Evolutionary conservation across 306 rosid genomes (phyloP).

Genomic region (Medicago lupulina): DNA sequence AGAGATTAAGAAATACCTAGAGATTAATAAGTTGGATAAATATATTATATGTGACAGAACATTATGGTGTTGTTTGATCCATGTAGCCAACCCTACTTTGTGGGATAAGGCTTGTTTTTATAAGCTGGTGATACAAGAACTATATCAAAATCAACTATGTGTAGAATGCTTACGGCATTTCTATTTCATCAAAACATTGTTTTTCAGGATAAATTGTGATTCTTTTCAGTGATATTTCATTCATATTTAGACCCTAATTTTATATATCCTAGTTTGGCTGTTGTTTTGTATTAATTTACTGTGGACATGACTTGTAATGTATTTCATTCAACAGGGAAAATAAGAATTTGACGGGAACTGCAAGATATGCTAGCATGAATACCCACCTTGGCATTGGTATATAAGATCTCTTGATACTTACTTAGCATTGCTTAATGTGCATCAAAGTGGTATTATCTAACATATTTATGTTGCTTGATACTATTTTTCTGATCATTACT

Average conservation of each 20-base stretch:
- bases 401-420: slow-evolving; percentile 19
- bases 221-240: slow-evolving; percentile 7
- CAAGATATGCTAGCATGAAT: slow-evolving; percentile 97
- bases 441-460: slow-evolving; percentile 34
- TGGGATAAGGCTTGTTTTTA: not conserved
- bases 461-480: slow-evolving; percentile 41
- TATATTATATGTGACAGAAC: not conserved
- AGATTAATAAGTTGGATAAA: not conserved
- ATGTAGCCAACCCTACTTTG: too few relatives aligned
- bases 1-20: not conserved
- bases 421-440: not conserved
- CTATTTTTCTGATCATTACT: slow-evolving; percentile 43
- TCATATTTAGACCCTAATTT: not conserved
- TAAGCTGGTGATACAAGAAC: not conserved
- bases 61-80: not conserved
- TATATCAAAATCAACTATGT: slow-evolving; percentile 10
- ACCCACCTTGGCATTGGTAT: slow-evolving; percentile 94
- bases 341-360: slow-evolving; percentile 96
- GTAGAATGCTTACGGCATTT: slow-evolving; percentile 1
- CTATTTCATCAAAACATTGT: not conserved
- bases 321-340: slow-evolving; percentile 73
- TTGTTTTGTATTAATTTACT: slow-evolving; percentile 7
- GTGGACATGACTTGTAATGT: slow-evolving; percentile 21
- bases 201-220: slow-evolving; percentile 10
- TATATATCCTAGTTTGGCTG: slow-evolving; percentile 8